These are phyloP conservation scores for Cladophialophora psammophila DNA, from an alignment of 2,329 filamentous ascomycete species.

Conservation along the genomic window DNA sequence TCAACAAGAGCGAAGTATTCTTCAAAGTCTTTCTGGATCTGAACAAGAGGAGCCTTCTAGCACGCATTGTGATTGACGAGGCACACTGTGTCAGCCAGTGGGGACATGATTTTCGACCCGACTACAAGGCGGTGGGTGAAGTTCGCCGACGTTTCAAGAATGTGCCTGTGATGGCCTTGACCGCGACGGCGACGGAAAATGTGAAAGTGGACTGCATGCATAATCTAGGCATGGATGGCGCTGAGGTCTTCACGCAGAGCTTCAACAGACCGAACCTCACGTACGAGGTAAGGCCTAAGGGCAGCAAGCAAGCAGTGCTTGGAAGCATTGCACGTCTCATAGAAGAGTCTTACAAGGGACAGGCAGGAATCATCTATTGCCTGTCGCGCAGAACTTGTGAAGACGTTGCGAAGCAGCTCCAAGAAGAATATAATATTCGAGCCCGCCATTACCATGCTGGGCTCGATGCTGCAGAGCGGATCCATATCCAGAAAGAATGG, in stretches of 20 bases:
- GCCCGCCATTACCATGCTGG: conserved; percentile 88
- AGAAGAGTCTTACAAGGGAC: conserved; percentile 69
- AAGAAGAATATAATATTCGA: conserved; percentile 67
- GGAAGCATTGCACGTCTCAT: conserved; percentile 67
- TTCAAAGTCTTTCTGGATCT: conserved; percentile 70
- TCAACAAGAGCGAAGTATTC: conserved; percentile 79
- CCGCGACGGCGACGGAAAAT: conserved; percentile 91
- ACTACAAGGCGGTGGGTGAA: conserved; percentile 86
- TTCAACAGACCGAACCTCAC: conserved; percentile 96
- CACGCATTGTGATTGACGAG: conserved; percentile 94
- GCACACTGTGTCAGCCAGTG: conserved; percentile 99
- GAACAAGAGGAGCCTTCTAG: conserved; percentile 75
- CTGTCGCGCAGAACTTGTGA: conserved; percentile 86
- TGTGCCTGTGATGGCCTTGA: conserved; percentile 92
- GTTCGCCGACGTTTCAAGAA: conserved; percentile 74
- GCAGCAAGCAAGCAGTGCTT: conserved; percentile 63
- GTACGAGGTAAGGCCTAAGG: conserved; percentile 82
- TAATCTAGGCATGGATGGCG: conserved; percentile 82
- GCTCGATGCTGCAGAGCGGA: conserved; percentile 73
- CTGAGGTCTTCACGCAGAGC: conserved; percentile 84
- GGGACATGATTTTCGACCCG: conserved; percentile 96
- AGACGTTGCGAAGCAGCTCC: conserved; percentile 74
- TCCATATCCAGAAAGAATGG: conserved; percentile 78
- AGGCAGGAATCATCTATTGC: conserved; percentile 93
- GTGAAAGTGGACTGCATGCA: conserved; percentile 91